A percentile compares a stretch with the other conserved stretches of the same genome.
Conservation (phyloP, 2,329 filamentous ascomycete genomes). For the Apiospora malaysiana region DNA sequence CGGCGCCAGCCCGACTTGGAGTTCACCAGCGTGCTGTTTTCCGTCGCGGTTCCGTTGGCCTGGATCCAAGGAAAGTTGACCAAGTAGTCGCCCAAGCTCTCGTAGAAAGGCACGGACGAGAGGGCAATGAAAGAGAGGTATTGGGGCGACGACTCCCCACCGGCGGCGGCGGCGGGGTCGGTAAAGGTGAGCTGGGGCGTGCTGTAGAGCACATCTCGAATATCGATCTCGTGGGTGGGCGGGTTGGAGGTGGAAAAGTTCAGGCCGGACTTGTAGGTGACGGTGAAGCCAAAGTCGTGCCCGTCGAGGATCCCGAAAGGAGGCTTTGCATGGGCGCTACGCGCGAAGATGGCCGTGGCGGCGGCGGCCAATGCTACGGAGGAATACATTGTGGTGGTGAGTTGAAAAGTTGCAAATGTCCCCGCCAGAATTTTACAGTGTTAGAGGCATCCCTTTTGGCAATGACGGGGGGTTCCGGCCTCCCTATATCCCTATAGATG, state of each 20-base stretch:
- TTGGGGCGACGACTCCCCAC: not conserved
- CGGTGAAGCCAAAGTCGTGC: conserved; percentile 27
- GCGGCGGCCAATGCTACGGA: not conserved
- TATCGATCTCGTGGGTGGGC: not conserved
- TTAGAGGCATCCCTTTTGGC: not conserved
- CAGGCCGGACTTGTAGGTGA: conserved; percentile 24
- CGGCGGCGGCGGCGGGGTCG: not conserved
- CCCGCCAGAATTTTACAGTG: not conserved
- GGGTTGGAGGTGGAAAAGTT: conserved; percentile 23
- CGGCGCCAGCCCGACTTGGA: not conserved
- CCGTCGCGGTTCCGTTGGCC: conserved; percentile 14
- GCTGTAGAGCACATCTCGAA: conserved; percentile 3
- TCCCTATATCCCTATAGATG: not conserved
- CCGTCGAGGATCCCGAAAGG: not conserved
- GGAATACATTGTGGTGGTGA: not conserved
- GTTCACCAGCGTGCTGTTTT: conserved; percentile 23
- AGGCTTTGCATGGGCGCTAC: not conserved
- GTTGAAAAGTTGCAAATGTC: not conserved
- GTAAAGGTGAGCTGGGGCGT: conserved; percentile 14
- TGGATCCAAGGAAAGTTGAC: conserved; percentile 27
- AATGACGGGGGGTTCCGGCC: not conserved
- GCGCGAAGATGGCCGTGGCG: not conserved
- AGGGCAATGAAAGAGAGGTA: not conserved
- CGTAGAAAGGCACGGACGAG: not conserved
- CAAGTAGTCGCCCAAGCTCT: conserved; percentile 22